Base-by-base conservation (phyloP, 768 basidiomycete species). In the Phanerochaete carnosa region DNA sequence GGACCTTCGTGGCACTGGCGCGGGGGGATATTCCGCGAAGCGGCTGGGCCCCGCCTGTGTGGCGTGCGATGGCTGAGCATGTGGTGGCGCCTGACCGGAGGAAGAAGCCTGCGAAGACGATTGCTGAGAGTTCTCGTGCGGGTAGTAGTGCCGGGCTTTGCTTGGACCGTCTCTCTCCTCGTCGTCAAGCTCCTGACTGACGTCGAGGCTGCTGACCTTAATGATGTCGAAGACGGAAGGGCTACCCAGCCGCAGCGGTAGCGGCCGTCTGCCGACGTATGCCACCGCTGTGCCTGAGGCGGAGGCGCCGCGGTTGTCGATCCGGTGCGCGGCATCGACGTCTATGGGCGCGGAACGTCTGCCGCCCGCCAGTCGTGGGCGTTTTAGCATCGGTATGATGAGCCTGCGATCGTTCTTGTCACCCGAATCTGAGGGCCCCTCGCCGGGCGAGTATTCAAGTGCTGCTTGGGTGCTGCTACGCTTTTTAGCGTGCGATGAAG, bases 381-480 rank as follows among this genome's bases (percentile, higher is more conserved):
- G 52, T 49, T 49, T 58, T 53, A 54, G 59, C 12, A 58, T 50
- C 2, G 49, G 57, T 11, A 50, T 19, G 43, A 55, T 47, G 26
- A 29, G 59, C 22, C 51, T 32, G 51, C 51, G 28, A 5, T 52
- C 30, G 30, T 9, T 11, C 51, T 6, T 43, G 39, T n/a, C 26
- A 12, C 13, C n/a, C 11, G 1, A 1, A 19, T 16, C 4, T 19
- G 51, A 8, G 39, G 39, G 30, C 12, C 30, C 51, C 29, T 49
- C 25, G 5, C 32, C 26, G 13, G 57, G 32, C 3, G 45, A 58
- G 29, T 16, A 8, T 25, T 67, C 64, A 32, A 66, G 64, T 4
- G 64, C 51, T 1, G 68, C 66, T 29, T 67, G 58, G 22, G 55
- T 64, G 46, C 66, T 66, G 13, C 53, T 66, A 37, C 68, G 68